Evolutionary conservation across 2,329 filamentous ascomycete genomes (phyloP), one percentile per base, ranked within the genome.

Genomic region (Monosporascus sp.): DNA sequence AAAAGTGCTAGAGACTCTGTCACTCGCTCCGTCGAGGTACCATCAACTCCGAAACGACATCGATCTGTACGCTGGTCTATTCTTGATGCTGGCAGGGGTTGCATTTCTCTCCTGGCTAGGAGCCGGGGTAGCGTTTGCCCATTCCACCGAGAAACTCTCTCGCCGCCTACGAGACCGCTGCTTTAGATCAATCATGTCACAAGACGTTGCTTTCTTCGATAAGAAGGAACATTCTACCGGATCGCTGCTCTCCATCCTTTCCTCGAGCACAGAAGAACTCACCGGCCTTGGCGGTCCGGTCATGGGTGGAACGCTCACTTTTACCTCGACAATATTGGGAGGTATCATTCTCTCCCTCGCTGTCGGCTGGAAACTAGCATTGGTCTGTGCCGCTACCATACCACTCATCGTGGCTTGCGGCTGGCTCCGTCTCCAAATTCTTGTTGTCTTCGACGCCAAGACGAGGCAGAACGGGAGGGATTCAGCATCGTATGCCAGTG

Each of bases 191-290:
- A 91, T 97, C 76, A 83, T 97, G 49, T 88, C 91, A 59, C 93
- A 97, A 71, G 94, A 97, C 58, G 92, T 97, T 54, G 77, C 85
- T 27, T 97, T 92, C 71, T 99, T 97, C 63, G 94, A 97, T 69
- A 80, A 79, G 45, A 96, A n/a, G n/a, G n/a, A n/a, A n/a, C n/a
- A n/a, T n/a, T n/a, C n/a, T n/a, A 97, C 69, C 91, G 88, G 7
- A 86, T 91, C 7, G 94, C 94, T 59, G 88, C 91, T 1, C 76
- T 99, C 62, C 96, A 91, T 0, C 90, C 88, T 0, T 94, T 96
- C 73, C 76, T 97, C 11, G 92, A 90, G 2, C 94, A 90, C 0
- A 89, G 96, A 71, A 92, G 92, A 0, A 96, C 91, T 0, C 87
- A 95, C 65, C 80, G 97, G 31, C 87, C 91, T n/a, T 92, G 94